Conservation (phyloP, 106 monocot genomes). For the Apostasia shenzhenica region DNA sequence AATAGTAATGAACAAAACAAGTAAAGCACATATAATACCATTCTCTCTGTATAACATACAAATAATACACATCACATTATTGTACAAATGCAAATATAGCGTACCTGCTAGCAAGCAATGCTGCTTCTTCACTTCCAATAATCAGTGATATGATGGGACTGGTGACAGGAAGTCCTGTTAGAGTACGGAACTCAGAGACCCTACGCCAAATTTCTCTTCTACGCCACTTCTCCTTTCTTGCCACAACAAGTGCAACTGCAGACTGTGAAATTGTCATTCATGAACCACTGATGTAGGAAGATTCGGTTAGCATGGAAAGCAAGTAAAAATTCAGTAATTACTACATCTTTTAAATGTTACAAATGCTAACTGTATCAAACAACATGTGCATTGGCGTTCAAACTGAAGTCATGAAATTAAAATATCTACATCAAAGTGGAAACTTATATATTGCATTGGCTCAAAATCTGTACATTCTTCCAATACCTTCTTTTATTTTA, state of each 20-base stretch:
- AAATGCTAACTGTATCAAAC: no score
- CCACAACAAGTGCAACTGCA: conserved; percentile 65
- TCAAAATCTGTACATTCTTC: no score
- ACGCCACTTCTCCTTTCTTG: conserved; percentile 75
- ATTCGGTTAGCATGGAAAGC: not conserved
- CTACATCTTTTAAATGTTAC: no score
- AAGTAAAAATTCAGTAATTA: no score
- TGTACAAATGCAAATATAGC: not conserved
- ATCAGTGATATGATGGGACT: conserved; percentile 93
- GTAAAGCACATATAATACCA: not conserved
- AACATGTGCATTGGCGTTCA: no score
- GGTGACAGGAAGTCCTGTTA: conserved; percentile 39
- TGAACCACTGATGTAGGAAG: not conserved
- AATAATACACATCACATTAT: no score
- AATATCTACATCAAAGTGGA: no score
- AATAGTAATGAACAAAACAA: not conserved
- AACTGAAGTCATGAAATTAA: no score
- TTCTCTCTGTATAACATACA: no score
- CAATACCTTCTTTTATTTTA: no score
- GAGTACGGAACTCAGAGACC: conserved; percentile 50
- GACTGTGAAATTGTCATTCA: conserved; percentile 6
- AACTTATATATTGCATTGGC: no score
- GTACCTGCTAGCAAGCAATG: conserved; percentile 83
- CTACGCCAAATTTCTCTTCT: conserved; percentile 61
- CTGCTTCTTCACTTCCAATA: conserved; percentile 73